Evolutionary conservation across 257 asterid species (phyloP).

Genomic region (Parsonsia alboflavescens): DNA sequence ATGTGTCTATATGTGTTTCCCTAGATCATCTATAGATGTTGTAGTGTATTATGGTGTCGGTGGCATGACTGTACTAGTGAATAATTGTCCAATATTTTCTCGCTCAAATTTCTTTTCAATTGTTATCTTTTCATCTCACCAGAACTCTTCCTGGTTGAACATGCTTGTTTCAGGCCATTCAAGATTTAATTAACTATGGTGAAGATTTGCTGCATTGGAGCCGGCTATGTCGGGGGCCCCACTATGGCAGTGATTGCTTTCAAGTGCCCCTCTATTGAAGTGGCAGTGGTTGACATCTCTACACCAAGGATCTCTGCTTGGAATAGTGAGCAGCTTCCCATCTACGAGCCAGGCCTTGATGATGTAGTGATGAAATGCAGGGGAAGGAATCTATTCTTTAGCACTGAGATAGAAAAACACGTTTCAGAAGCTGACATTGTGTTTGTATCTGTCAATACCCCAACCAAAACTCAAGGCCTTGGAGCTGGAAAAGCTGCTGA

Average conservation of each 20-base stretch:
- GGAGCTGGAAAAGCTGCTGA: slow-evolving; percentile 70
- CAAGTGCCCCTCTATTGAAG: slow-evolving; percentile 29
- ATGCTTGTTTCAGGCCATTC: slow-evolving; percentile 4
- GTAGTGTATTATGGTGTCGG: neutral
- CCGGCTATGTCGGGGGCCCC: slow-evolving; percentile 38
- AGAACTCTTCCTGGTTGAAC: neutral
- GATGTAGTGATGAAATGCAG: slow-evolving; percentile 58
- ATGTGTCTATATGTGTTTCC: neutral
- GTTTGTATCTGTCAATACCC: slow-evolving; percentile 58
- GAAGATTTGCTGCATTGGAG: slow-evolving; percentile 37
- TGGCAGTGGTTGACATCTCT: slow-evolving; percentile 31
- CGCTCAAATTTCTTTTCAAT: neutral
- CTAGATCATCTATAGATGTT: neutral
- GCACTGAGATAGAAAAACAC: slow-evolving; percentile 48
- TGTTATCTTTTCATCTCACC: neutral
- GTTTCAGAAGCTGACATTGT: slow-evolving; percentile 53
- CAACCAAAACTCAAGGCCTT: slow-evolving; percentile 55
- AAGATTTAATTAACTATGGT: slow-evolving; percentile 21
- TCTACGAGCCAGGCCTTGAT: slow-evolving; percentile 64
- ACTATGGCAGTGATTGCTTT: slow-evolving; percentile 36
- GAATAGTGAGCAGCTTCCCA: slow-evolving; percentile 57
- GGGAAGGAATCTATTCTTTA: slow-evolving; percentile 56
- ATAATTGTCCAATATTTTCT: neutral
- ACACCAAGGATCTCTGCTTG: slow-evolving; percentile 28
- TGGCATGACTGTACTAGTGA: neutral